phyloP scores from a whole-genome alignment of 371 early-diverging fungal genomes.

The Mucor piriformis region DNA sequence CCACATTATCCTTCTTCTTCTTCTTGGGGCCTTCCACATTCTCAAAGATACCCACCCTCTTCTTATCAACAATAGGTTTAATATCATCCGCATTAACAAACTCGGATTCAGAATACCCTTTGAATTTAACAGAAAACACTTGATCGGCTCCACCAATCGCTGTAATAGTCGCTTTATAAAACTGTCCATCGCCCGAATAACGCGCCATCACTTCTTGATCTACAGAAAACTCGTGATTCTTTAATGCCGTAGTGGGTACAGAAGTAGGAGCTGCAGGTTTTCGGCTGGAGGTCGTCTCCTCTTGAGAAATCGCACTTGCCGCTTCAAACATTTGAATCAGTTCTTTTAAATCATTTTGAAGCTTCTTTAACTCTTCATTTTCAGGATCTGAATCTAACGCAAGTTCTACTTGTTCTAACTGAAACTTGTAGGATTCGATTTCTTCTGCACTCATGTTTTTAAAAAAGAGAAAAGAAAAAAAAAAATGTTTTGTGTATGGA shows the following conservation, averaged over 20 bases:
- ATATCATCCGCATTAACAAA: slow-evolving; percentile 65
- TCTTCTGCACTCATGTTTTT: slow-evolving; percentile 51
- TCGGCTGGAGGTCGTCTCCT: slow-evolving; percentile 1
- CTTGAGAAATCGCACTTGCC: slow-evolving; percentile 21
- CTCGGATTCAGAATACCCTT: slow-evolving; percentile 58
- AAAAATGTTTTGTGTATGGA: too few relatives aligned
- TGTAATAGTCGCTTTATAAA: slow-evolving; percentile 74
- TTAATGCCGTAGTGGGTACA: slow-evolving; percentile 26
- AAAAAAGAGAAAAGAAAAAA: not conserved
- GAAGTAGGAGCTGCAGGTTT: slow-evolving; percentile 12
- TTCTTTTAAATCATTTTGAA: slow-evolving; percentile 71
- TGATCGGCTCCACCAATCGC: slow-evolving; percentile 66
- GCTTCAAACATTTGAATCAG: slow-evolving; percentile 66
- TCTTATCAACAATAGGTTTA: slow-evolving; percentile 43
- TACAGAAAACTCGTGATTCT: slow-evolving; percentile 44
- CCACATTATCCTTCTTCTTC: slow-evolving; percentile 28
- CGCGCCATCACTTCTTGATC: slow-evolving; percentile 73
- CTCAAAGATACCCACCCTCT: slow-evolving; percentile 50
- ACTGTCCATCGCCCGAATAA: slow-evolving; percentile 68
- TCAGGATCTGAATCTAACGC: slow-evolving; percentile 69
- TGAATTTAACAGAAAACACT: slow-evolving; percentile 73
- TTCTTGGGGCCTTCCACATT: slow-evolving; percentile 26
- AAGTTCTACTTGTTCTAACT: slow-evolving; percentile 76
- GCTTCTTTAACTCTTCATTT: slow-evolving; percentile 70
- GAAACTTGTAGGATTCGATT: slow-evolving; percentile 66